Percentiles rank a stretch among this genome's conserved stretches.
These are phyloP conservation scores for Ettlia oleoabundans DNA, from an alignment of 139 green algal species.

Conservation along the genomic window DNA sequence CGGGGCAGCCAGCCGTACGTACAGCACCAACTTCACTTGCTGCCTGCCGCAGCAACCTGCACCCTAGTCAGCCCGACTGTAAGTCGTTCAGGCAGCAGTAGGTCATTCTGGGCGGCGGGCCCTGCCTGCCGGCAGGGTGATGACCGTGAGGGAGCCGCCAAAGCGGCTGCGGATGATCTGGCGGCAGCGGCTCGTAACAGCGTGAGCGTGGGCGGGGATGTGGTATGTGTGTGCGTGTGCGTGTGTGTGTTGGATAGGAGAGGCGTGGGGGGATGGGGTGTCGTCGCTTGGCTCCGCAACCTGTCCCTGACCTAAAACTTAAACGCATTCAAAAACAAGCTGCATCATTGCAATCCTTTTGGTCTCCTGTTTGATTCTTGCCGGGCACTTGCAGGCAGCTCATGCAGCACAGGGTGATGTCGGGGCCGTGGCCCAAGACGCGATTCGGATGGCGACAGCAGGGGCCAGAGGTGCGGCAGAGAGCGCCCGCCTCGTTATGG, in stretches of 20 bases:
- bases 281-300: too few relatives aligned
- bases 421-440: background rate
- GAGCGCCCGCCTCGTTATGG: background rate
- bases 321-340: background rate
- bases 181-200: background rate
- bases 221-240: too few relatives aligned
- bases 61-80: too few relatives aligned
- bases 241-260: background rate
- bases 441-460: slow-evolving; percentile 6
- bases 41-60: too few relatives aligned
- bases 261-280: too few relatives aligned
- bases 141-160: background rate
- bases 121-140: background rate
- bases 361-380: background rate
- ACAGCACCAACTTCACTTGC: too few relatives aligned
- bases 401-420: background rate
- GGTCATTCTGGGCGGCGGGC: background rate
- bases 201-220: too few relatives aligned
- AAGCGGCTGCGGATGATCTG: background rate
- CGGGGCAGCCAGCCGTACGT: background rate
- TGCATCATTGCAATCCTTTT: background rate
- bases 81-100: too few relatives aligned
- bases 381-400: background rate
- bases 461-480: background rate
- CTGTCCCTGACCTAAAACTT: background rate